Evolutionary conservation across 2,329 filamentous ascomycete genomes (phyloP), one percentile per base, ranked within the genome.

Genomic region (Epichloe sp.): DNA sequence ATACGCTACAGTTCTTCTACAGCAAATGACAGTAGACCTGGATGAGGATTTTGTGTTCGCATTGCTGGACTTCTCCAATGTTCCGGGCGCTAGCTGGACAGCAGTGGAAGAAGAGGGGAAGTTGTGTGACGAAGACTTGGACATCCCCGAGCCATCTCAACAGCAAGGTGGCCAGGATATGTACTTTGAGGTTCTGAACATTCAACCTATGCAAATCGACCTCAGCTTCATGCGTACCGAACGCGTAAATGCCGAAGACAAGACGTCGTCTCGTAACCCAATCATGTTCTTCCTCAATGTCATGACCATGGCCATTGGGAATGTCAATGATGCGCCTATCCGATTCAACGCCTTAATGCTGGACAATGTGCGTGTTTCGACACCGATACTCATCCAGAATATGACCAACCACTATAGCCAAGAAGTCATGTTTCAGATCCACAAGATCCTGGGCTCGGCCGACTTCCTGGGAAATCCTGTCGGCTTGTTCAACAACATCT

Each of bases 231-330:
- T 98, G 66, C 85, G 93, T 19, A 98, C 93, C 0, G 93, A 98
- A 66, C 82, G 89, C 11, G 86, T 98, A 70, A 98, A 98, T 57
- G 91, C 88, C 2, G 91, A 97, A 65, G 90, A 97, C 65, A 94
- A 93, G 59, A 86, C 89, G 45, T 88, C 88, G 14, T 88, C 88
- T 1, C 82, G 80, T 42, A 98, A 95, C 63, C 94, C 94, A 0
- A 77, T 98, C 66, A 97, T 97, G 90, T 98, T 97, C 72, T 90
- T 96, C 64, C 83, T 97, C 66, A 97, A 98, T 63, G 88, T 97
- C 58, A 83, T 98, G 74, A 97, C 94, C 0, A 98, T 98, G 93
- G 95, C 93, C 14, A 93, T 98, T 61, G 93, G 93, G 56, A 98
- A 98, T 61, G 88, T 98, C 73, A 98, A 98, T 61, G 94, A 98